Base-by-base conservation (phyloP, 768 basidiomycete genomes). In the Pulveroboletus sp. region DNA sequence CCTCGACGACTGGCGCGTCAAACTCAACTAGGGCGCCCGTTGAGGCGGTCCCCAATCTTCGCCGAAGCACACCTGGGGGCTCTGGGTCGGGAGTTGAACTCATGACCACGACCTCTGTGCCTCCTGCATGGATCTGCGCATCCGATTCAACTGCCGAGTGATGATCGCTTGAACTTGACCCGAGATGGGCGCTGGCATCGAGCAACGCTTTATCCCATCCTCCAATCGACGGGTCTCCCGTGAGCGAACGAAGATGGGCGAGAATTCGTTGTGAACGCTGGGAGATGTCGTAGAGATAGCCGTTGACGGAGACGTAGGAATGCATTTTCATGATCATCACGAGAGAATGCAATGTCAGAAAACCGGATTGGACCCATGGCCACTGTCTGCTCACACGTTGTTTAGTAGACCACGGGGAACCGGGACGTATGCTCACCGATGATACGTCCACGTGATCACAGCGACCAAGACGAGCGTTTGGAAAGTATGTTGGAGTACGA, bases 311-410 rank as follows among this genome's bases (percentile, higher is more conserved):
- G 66, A 89, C 80, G 69, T 97, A 99, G 5, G 93, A 96, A 67
- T 99, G 94, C 76, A 95, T 86, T 71, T 96, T 90, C 91, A 93
- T 93, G 58, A 93, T 79, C 84, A 93, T 84, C 51, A 85, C 89
- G 18, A 98, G 73, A 8, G 88, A 83, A 64, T 97, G 94, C 43
- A 93, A 68, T 1, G 88, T 94, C 43, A 93, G 72, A 67, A 88
- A 94, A 6, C 91, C 93, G 6, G 88, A 89, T 64, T 97, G 94
- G 6, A 97, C 94, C 94, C 94, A 97, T 32, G 92, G 93, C 94
- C 94, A 97, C 59, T 93, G 79, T 44, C 93, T 89, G 51, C n/a
- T 38, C 8, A 38, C 31, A 38, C 24, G 7, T 17, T 38, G 38
- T 33, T 43, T 17, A 37, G 31, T n/a, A 18, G 10, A 17, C 32